Evolutionary conservation across 352 stramenopile species (phyloP), one percentile per base, ranked within the genome.

Genomic region (Pythium diclinum): DNA sequence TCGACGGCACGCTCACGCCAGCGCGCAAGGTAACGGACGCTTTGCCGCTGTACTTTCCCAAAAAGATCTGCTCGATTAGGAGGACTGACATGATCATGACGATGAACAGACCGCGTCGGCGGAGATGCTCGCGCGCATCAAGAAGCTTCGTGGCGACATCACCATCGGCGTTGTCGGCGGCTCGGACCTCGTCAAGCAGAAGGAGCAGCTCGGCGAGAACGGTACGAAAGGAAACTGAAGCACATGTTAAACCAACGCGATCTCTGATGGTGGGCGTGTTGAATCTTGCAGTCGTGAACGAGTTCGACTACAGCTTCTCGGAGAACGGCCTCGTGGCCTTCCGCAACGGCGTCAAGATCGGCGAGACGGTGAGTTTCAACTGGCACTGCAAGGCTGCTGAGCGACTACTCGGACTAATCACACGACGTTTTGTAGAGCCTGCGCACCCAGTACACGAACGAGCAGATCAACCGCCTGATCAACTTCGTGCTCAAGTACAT

Each of bases 231-330:
- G 47, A 25, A 49, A 36, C 7, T 63, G 6, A 51, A 34, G 25
- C 25, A 28, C 25, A 3, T 66, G 36, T 60, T 60, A 46, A 62
- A 62, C 40, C 44, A 55, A 28, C 28, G 19, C 11, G 19, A 2
- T 59, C 8, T 28, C 38, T 46, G 25, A 48, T 11, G 33, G 1
- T 36, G 17, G 21, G 38, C 33, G 25, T 56, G 32, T 11, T 51
- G 33, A 36, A 14, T 38, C 17, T 46, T 21, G 49, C 66, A 95
- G 89, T 99, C 49, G 82, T 87, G n/a, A 71, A 94, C 53, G 79
- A 98, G 25, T 99, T 99, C 72, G 96, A 98, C 71, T 99, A 98
- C 84, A 99, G 97, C 81, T 99, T 99, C 76, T 97, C 91, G 28
- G 96, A 99, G 79, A 99, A 99, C 78, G 97, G 97, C 23, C 86